These are phyloP conservation scores for Carex cristatella DNA, from an alignment of 176 grass and related monocot species.

Conservation along the genomic window DNA sequence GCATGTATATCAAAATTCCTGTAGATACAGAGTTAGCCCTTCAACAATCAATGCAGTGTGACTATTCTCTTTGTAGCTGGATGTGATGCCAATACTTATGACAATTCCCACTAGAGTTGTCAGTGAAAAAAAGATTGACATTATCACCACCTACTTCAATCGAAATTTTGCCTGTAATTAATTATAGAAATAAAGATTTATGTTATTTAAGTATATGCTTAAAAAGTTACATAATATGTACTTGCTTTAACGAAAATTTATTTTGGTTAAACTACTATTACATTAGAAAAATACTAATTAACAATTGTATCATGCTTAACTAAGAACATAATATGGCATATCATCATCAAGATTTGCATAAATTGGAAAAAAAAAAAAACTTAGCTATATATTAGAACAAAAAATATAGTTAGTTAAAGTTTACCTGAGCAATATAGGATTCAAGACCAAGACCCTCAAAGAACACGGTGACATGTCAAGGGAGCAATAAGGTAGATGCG, in stretches of 20 bases:
- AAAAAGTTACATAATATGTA: neutral
- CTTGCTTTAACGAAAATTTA: neutral
- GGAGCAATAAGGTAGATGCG: no score
- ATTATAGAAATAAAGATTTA: neutral
- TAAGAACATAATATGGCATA: no score
- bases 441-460: no score
- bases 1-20: conserved; percentile 68
- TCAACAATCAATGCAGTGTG: conserved; percentile 48
- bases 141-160: conserved; percentile 21
- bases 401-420: no score
- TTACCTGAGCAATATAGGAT: no score
- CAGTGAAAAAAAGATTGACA: conserved; percentile 61
- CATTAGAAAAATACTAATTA: no score
- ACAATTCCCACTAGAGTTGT: conserved; percentile 56
- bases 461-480: no score
- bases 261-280: no score
- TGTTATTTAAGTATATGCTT: neutral
- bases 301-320: no score
- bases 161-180: conserved; percentile 46
- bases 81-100: conserved; percentile 41
- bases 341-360: no score
- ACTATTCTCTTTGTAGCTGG: conserved; percentile 53
- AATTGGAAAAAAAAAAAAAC: no score
- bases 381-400: no score
- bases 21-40: conserved; percentile 46